These are phyloP conservation scores for Aspergillus kassunensis DNA, from an alignment of 495 filamentous ascomycete genomes.

Conservation along the genomic window DNA sequence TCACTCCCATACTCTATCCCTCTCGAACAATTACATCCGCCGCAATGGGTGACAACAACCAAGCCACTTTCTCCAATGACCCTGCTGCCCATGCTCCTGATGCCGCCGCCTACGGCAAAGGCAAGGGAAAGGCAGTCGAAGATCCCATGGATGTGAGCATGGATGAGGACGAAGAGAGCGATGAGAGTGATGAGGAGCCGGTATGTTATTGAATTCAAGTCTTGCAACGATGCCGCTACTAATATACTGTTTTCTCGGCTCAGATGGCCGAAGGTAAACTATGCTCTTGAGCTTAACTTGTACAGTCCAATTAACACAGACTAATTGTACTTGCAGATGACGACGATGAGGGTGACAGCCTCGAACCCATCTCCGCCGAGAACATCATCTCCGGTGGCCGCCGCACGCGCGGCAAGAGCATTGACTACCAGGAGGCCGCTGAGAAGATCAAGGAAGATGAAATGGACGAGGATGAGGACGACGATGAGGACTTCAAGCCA, in stretches of 20 bases:
- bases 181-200: constrained; percentile 62
- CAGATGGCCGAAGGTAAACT: constrained; percentile 36
- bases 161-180: constrained; percentile 60
- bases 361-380: constrained; percentile 81
- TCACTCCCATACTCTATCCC: constrained; percentile 2
- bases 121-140: constrained; percentile 60
- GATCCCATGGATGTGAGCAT: constrained; percentile 57
- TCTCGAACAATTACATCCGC: constrained; percentile 3
- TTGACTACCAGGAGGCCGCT: constrained; percentile 82
- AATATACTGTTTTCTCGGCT: not conserved
- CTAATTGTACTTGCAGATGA: constrained; percentile 37
- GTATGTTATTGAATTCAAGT: constrained; percentile 37
- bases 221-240: not conserved
- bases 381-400: constrained; percentile 79
- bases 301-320: not conserved
- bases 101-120: constrained; percentile 39
- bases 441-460: constrained; percentile 51
- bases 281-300: not conserved
- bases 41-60: constrained; percentile 40
- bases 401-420: constrained; percentile 79
- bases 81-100: constrained; percentile 33
- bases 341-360: constrained; percentile 72
- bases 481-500: constrained; percentile 58
- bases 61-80: constrained; percentile 26
- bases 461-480: constrained; percentile 56